Base-by-base conservation (phyloP, 345 rosid genomes). In the Hibiscus syriacus region DNA sequence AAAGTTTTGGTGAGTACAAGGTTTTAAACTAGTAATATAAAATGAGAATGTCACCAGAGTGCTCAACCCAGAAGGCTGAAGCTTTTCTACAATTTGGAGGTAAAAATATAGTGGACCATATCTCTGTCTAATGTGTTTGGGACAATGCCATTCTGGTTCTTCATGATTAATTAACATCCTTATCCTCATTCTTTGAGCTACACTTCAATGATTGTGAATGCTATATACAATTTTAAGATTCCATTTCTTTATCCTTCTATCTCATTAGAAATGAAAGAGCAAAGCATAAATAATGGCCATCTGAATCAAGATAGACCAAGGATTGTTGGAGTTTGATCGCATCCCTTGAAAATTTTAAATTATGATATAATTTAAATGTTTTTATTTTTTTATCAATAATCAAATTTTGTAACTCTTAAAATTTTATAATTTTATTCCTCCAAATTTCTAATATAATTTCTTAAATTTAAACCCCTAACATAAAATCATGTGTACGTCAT, bases 51-150 rank as follows among this genome's bases (percentile, higher is more conserved):
- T 49, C 22, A 25, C 27, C 25, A 17, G 46, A 23, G 30, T 48
- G 17, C 20, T 57, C 23, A 34, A 17, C 45, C 55, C 64, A 36
- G 39, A 36, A 36, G 39, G 39, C 39, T 66, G 32, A 50, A 72
- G 49, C 68, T 26, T 67, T 70, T n/a, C 48, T 53, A 50, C 72
- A 73, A 16, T 30, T 56, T 72, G 74, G 69, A 36, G 41, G 55
- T 50, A 68, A 70, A 69, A 56, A 66, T 67, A 64, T 36, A 38
- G 82, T 74, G 82, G 82, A 79, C 85, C 85, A 49, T 58, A 62
- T 22, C n/a, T 11, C 20, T 61, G 55, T 50, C 26, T 20, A 50
- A 50, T 50, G 55, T 7, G 13, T 50, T 50, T 62, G 79, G 19
- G 75, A 68, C 61, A 74, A 55, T 75, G 72, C 69, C 68, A 65